Evolutionary conservation across 495 filamentous ascomycete genomes (phyloP).

Genomic region (Sabuloglossum arenarium): DNA sequence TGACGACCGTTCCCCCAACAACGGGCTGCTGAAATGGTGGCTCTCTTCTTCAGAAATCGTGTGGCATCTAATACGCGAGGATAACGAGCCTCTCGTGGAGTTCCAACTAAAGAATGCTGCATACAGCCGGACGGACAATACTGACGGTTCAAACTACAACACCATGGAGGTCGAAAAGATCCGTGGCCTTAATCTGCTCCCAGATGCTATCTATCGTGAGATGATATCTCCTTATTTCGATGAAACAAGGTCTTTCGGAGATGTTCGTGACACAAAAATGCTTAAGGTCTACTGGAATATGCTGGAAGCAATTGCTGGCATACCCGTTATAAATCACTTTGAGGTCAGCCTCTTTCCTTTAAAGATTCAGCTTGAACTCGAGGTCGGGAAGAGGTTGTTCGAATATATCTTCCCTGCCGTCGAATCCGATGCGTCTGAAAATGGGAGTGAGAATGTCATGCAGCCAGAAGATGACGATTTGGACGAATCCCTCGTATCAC

Average conservation of each 20-base stretch:
- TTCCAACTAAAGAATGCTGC: slow-evolving; percentile 75
- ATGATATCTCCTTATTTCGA: slow-evolving; percentile 84
- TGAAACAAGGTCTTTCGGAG: slow-evolving; percentile 26
- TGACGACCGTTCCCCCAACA: slow-evolving; percentile 49
- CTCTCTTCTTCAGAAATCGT: slow-evolving; percentile 82
- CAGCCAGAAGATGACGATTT: slow-evolving; percentile 24
- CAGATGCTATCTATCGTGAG: slow-evolving; percentile 80
- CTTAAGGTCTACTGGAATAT: slow-evolving; percentile 89
- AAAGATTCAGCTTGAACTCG: slow-evolving; percentile 81
- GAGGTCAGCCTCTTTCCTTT: slow-evolving; percentile 87
- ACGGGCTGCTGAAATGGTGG: slow-evolving; percentile 69
- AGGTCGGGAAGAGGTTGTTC: slow-evolving; percentile 83
- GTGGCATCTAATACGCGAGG: slow-evolving; percentile 83
- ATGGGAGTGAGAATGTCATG: slow-evolving; percentile 45
- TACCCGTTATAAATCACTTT: slow-evolving; percentile 92
- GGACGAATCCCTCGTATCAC: slow-evolving; percentile 7
- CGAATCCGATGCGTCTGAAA: slow-evolving; percentile 20
- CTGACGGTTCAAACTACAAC: slow-evolving; percentile 91
- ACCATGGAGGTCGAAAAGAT: slow-evolving; percentile 65
- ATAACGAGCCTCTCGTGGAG: slow-evolving; percentile 75
- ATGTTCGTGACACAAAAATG: slow-evolving; percentile 45
- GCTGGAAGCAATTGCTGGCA: slow-evolving; percentile 93
- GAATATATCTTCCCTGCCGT: slow-evolving; percentile 92
- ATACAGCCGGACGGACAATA: slow-evolving; percentile 88
- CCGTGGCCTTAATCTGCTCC: slow-evolving; percentile 69